Percentiles rank a stretch among this genome's conserved stretches.
Conservation (phyloP, 306 rosid genomes). For the Vachellia collinsii region DNA sequence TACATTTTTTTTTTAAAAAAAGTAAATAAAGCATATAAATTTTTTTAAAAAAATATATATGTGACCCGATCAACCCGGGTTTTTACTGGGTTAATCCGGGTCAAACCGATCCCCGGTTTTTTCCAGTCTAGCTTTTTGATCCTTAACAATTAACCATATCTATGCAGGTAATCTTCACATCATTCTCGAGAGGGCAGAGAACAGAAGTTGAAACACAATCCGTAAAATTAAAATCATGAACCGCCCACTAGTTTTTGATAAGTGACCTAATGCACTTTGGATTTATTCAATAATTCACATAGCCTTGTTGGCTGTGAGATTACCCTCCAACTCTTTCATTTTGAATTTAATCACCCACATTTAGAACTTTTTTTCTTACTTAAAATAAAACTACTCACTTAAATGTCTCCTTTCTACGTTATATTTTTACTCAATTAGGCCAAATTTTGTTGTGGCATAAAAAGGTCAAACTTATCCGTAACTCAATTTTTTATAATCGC, state of each 20-base stretch:
- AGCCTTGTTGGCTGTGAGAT: background rate
- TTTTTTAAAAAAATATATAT: no score
- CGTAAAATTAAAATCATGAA: background rate
- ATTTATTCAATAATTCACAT: background rate
- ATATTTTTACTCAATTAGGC: background rate
- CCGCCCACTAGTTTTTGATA: background rate
- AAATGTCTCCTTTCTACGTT: background rate
- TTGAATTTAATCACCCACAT: background rate
- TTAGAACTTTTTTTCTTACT: background rate
- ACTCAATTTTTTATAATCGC: background rate
- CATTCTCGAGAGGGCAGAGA: background rate
- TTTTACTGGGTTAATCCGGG: no score
- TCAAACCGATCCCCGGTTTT: no score
- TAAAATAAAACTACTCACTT: background rate
- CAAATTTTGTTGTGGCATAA: background rate
- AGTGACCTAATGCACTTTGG: background rate
- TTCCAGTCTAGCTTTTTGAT: no score
- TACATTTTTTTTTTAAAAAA: no score
- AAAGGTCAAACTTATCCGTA: background rate
- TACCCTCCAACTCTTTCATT: background rate
- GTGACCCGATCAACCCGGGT: no score
- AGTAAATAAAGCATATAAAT: no score
- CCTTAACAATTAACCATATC: background rate
- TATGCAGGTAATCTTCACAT: no score
- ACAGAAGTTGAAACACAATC: background rate